A percentile compares a stretch with the other conserved stretches of the same genome.
phyloP scores from a whole-genome alignment of 495 filamentous ascomycete species.

The Penicillium robsamsonii region DNA sequence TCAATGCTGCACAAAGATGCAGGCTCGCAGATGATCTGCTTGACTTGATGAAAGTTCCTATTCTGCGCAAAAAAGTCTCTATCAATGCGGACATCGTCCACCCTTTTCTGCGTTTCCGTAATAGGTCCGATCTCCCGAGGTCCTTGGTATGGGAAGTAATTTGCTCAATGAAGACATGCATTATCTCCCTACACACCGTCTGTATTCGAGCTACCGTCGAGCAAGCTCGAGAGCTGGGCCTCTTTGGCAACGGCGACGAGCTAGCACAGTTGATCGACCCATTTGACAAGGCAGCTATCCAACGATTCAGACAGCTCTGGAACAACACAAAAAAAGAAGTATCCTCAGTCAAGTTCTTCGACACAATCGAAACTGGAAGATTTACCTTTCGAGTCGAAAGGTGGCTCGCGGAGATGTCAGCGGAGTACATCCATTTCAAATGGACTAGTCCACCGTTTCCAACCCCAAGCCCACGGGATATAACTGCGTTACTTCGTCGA shows the following conservation, averaged over 20 bases:
- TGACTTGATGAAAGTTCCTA: neutral
- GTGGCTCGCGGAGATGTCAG: neutral
- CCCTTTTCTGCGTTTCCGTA: constrained; percentile 6
- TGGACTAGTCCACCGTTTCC: neutral
- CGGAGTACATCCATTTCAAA: neutral
- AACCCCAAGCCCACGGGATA: neutral
- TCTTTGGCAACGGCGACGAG: constrained; percentile 6
- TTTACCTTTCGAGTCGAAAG: neutral
- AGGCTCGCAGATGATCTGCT: neutral
- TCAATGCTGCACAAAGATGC: neutral
- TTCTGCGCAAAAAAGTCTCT: neutral
- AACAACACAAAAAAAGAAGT: neutral
- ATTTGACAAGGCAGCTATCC: neutral
- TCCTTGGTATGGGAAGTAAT: neutral
- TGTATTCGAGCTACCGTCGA: neutral
- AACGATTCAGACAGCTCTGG: neutral
- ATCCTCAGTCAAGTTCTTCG: neutral
- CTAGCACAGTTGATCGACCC: constrained; percentile 1
- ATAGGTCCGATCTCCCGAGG: neutral
- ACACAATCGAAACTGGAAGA: neutral
- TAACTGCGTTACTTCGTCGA: neutral
- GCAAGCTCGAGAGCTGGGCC: neutral
- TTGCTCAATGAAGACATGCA: neutral
- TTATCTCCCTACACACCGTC: neutral
- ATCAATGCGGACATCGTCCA: constrained; percentile 3